These are phyloP conservation scores for Globisporangium megalacanthum DNA, from an alignment of 352 stramenopile genomes.

Conservation along the genomic window DNA sequence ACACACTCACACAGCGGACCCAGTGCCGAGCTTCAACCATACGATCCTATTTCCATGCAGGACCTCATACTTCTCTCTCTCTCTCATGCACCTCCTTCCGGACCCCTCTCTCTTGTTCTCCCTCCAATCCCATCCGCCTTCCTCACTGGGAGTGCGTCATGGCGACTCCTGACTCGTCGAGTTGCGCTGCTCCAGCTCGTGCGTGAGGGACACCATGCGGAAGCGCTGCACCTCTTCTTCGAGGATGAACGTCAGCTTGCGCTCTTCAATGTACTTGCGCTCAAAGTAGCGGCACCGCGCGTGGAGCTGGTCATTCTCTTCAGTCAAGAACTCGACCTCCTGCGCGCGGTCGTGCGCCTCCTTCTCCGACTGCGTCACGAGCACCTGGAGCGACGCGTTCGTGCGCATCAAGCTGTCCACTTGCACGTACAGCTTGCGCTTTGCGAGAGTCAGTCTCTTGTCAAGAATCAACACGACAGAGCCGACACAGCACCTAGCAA, in stretches of 20 bases:
- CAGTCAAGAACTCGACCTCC: constrained; percentile 67
- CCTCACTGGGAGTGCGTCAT: not conserved
- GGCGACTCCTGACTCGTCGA: constrained; percentile 10
- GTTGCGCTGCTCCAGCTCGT: constrained; percentile 31
- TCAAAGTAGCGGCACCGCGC: constrained; percentile 59
- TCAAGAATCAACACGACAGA: not conserved
- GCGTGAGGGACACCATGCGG: constrained; percentile 40
- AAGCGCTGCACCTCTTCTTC: constrained; percentile 61
- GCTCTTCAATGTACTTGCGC: constrained; percentile 61
- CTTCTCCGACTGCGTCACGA: constrained; percentile 55
- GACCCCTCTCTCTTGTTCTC: not conserved
- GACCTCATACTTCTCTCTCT: constrained; percentile 2
- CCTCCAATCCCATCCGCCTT: not conserved
- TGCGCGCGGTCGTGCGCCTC: constrained; percentile 53
- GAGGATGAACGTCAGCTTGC: constrained; percentile 49
- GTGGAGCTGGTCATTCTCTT: constrained; percentile 75
- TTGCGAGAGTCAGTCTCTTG: constrained; percentile 4
- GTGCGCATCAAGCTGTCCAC: constrained; percentile 44
- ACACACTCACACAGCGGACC: too few relatives aligned
- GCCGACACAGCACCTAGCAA: too few relatives aligned
- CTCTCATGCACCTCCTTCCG: not conserved
- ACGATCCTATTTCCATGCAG: constrained; percentile 5
- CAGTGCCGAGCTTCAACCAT: not conserved
- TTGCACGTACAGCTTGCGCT: constrained; percentile 60
- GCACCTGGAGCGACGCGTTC: constrained; percentile 61